Percentiles rank a stretch among this genome's conserved stretches.
Conservation (phyloP, 345 rosid genomes). For the Sisymbrium altissimum region DNA sequence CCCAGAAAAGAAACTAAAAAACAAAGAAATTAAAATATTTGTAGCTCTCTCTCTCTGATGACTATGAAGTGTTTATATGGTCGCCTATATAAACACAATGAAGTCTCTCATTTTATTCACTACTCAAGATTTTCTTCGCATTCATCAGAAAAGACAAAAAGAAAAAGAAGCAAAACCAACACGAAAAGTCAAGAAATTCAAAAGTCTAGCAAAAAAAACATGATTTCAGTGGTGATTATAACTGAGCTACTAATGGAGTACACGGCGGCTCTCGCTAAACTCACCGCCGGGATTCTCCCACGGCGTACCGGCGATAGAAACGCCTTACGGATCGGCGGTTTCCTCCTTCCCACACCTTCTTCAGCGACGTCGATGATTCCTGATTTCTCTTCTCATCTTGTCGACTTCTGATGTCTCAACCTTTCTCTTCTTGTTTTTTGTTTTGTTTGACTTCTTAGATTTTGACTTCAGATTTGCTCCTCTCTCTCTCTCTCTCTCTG, state of each 20-base stretch:
- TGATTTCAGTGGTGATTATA: slow-evolving; percentile 47
- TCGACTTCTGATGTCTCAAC: slow-evolving; percentile 22
- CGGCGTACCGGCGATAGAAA: slow-evolving; percentile 26
- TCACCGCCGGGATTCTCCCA: slow-evolving; percentile 39
- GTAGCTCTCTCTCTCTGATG: background rate
- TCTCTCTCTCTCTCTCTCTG: background rate
- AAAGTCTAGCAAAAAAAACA: background rate
- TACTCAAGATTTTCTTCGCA: background rate
- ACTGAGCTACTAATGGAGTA: slow-evolving; percentile 56
- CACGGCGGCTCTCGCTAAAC: slow-evolving; percentile 47
- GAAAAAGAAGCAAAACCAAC: background rate
- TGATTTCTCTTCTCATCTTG: slow-evolving; percentile 35
- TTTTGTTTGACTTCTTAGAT: background rate
- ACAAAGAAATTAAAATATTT: background rate
- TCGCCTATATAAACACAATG: slow-evolving; percentile 10
- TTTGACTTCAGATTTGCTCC: slow-evolving; percentile 3
- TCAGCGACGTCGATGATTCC: slow-evolving; percentile 11
- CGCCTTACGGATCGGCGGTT: slow-evolving; percentile 21
- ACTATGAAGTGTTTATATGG: too few relatives aligned
- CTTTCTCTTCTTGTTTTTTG: background rate
- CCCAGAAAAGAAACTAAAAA: background rate
- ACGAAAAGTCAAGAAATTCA: background rate
- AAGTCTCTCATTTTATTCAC: slow-evolving; percentile 13
- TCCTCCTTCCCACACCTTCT: slow-evolving; percentile 22
- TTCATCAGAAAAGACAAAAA: background rate